Evolutionary conservation across 2,329 filamentous ascomycete genomes (phyloP), one percentile per base, ranked within the genome.

Genomic region (Cercospora sp.): DNA sequence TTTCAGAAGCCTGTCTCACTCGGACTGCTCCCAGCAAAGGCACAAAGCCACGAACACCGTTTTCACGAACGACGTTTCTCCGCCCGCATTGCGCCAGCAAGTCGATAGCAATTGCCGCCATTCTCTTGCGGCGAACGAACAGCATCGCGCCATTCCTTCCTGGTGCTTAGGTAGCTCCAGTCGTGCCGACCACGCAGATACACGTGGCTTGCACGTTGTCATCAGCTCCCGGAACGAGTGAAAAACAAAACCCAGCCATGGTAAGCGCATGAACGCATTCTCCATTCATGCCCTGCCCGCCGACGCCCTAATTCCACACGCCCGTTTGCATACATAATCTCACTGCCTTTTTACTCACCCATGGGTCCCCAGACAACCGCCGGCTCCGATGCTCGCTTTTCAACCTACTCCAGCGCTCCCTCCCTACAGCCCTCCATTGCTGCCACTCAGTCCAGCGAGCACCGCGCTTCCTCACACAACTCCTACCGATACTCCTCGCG

Each of bases 351-450:
- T 34, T 5, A 21, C 55, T 37, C 18, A 37, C 16, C 63, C 58
- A 65, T 61, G 61, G 30, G 32, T 32, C 37, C 64, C 51, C 70
- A 72, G 70, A 53, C 69, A 58, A 69, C 67, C 68, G 71, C 68
- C 70, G 68, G 68, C 69, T 71, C 67, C 70, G 73, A 76, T 32
- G 79, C 81, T 71, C 82, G 83, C 77, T 79, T 84, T 77, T 83
- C 81, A 69, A 84, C 82, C 73, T 85, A 84, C 80, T 84, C 81
- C 76, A 79, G 81, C 74, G 79, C 83, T 30, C 83, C 83, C 58
- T 84, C 83, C 28, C 80, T 85, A 69, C 80, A 83, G 61, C 83
- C 83, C 57, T 85, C 83, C n/a, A 80, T 85, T 68, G 83, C 83
- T 7, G 80, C 82, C 65, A 79, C 77, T 58, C 72, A 77, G 62